These are phyloP conservation scores for Simplicillium aogashimaense DNA, from an alignment of 2,329 filamentous ascomycete species.

Conservation along the genomic window DNA sequence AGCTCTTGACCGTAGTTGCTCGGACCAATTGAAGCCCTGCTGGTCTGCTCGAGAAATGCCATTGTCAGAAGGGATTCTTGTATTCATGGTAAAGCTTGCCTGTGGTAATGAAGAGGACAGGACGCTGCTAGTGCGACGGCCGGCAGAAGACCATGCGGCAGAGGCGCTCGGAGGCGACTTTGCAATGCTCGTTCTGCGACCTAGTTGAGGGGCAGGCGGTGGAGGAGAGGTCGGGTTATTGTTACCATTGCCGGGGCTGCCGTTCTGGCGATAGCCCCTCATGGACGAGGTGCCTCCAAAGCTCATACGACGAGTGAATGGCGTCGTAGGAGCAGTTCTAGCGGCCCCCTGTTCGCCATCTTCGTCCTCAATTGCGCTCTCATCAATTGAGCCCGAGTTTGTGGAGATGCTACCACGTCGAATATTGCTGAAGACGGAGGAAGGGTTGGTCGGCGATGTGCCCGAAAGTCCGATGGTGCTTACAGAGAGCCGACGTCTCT, in stretches of 20 bases:
- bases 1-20: constrained; percentile 85
- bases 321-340: constrained; percentile 56
- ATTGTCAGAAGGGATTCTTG: constrained; percentile 56
- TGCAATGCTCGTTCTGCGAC: constrained; percentile 20
- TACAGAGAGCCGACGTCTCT: constrained; percentile 63
- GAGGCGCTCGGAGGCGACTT: constrained; percentile 13
- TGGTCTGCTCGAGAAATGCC: constrained; percentile 61
- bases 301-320: constrained; percentile 78
- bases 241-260: constrained; percentile 58
- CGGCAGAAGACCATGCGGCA: constrained; percentile 21
- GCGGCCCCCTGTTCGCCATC: constrained; percentile 38
- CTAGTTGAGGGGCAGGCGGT: constrained; percentile 18
- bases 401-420: constrained; percentile 63
- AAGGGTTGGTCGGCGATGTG: constrained; percentile 47
- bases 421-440: constrained; percentile 35
- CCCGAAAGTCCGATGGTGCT: constrained; percentile 67
- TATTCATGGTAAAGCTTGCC: constrained; percentile 49
- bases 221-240: constrained; percentile 30
- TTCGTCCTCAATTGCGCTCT: constrained; percentile 64
- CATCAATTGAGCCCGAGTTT: constrained; percentile 56
- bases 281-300: constrained; percentile 74
- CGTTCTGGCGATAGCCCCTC: constrained; percentile 41
- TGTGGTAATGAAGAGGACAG: constrained; percentile 29
- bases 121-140: constrained; percentile 25
- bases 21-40: constrained; percentile 87